Evolutionary conservation across 139 green algal species (phyloP), one percentile per base, ranked within the genome.

Genomic region (Micractinium conductrix): DNA sequence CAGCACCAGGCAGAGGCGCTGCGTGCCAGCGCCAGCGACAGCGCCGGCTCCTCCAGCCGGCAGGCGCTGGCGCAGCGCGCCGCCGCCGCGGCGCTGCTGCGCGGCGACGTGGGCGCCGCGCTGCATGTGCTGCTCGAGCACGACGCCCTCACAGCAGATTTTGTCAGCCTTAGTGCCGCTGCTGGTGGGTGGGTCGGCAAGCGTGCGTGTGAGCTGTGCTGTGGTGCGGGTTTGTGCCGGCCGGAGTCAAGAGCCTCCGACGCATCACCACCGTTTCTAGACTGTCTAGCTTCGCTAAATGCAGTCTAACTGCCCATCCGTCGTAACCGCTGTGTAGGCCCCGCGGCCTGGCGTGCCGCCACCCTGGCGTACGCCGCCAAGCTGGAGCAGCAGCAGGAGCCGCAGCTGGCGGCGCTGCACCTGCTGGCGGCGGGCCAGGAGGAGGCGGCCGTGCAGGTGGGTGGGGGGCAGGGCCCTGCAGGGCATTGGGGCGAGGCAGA

Each of bases 121-220:
- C 35, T 89, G 30, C 50, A 85, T 33, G 5, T 72, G n/a, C 63
- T 89, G 37, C 55, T 89, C 37, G 55, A 78, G 26, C 55, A 81
- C 60, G 84, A 90, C 16, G 85, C 68, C 4, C 71, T 89, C 12
- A 89, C 84, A 4, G 74, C 84, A 12, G 86, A 89, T 21, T 89
- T 89, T 75, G 86, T 89, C 44, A 90, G 62, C 74, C 60, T 88
- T 48, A 68, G 84, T 19, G 86, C 86, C n/a, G 86, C 84, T 3
- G 86, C 84, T 43, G 86, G 84, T 67, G 74, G 63, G 44, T 16
- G 30, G 24, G 22, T 76, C 35, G 73, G 43, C 44, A 28, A 40
- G 43, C 5, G 40, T 40, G 5, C 4, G 26, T 38, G 7, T 14
- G 38, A 38, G 6, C 17, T 22, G 55, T 12, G 55, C 17, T 22